A percentile compares a stretch with the other conserved stretches of the same genome.
Conservation (phyloP, 768 basidiomycete species). For the Rhodocollybia butyracea region DNA sequence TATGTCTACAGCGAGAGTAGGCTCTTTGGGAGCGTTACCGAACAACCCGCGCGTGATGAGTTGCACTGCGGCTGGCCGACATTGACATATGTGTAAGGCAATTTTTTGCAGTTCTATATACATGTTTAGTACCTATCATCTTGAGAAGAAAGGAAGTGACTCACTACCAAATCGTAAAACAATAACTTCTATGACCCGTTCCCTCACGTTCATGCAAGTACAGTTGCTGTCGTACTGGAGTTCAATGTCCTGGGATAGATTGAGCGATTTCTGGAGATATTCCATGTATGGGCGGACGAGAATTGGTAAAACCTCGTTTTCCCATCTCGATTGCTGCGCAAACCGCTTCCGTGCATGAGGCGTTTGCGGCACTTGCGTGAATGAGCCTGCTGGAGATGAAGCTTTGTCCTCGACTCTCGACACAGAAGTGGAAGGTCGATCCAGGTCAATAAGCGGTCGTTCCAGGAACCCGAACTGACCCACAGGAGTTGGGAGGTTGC, state of each 20-base stretch:
- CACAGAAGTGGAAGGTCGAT: background rate
- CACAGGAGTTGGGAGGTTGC: background rate
- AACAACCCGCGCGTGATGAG: constrained; percentile 13
- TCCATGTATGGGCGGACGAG: too few species aligned
- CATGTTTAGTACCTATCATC: background rate
- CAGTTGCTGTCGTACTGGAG: background rate
- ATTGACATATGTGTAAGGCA: constrained; percentile 5
- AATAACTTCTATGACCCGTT: background rate
- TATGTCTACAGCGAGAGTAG: constrained; percentile 13
- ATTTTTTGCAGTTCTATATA: background rate
- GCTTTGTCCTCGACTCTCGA: background rate
- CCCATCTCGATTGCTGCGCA: too few species aligned
- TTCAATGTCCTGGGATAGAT: background rate
- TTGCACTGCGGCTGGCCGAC: constrained; percentile 11
- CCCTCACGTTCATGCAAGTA: background rate
- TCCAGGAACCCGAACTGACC: background rate
- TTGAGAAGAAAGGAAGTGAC: background rate
- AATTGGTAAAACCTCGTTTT: too few species aligned
- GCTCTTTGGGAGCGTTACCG: constrained; percentile 11
- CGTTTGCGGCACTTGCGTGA: background rate
- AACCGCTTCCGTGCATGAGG: too few species aligned
- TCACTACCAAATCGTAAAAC: background rate
- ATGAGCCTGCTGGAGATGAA: too few species aligned
- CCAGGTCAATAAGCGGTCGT: background rate
- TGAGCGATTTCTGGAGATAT: too few species aligned